phyloP scores from a whole-genome alignment of 2,329 filamentous ascomycete genomes.

The Sporothrix mexicana region DNA sequence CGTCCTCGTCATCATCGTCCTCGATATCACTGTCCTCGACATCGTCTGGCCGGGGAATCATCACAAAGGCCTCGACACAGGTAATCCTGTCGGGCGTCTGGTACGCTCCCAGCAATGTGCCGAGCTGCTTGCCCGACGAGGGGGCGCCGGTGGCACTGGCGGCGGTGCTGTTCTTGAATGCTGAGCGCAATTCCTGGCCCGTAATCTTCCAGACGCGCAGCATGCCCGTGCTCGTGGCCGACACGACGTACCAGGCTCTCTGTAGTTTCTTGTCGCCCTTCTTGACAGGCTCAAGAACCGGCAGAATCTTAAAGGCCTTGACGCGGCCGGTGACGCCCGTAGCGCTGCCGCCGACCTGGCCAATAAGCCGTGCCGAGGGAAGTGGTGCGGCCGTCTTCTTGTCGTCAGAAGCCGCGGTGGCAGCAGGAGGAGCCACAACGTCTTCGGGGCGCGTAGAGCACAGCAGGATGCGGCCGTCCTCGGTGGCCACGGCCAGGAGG shows the following conservation, averaged over 20 bases:
- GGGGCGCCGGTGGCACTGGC: slow-evolving; percentile 35
- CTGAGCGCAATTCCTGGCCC: slow-evolving; percentile 48
- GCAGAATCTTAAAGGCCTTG: slow-evolving; percentile 83
- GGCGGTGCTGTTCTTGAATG: slow-evolving; percentile 23
- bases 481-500: slow-evolving; percentile 79
- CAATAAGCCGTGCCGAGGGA: slow-evolving; percentile 69
- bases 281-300: slow-evolving; percentile 44
- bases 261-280: slow-evolving; percentile 15
- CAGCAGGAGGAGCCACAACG: slow-evolving; percentile 44
- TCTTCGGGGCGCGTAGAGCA: slow-evolving; percentile 70
- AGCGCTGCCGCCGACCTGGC: slow-evolving; percentile 77
- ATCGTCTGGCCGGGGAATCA: slow-evolving; percentile 71
- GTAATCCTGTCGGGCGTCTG: slow-evolving; percentile 89
- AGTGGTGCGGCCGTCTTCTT: slow-evolving; percentile 43
- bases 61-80: slow-evolving; percentile 83
- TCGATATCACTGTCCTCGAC: slow-evolving; percentile 59
- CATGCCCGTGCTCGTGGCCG: slow-evolving; percentile 83
- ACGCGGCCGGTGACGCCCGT: slow-evolving; percentile 73
- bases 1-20: slow-evolving; percentile 47
- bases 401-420: slow-evolving; percentile 24
- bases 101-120: slow-evolving; percentile 74
- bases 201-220: slow-evolving; percentile 76
- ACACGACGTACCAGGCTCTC: slow-evolving; percentile 62
- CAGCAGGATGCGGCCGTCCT: slow-evolving; percentile 86
- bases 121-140: slow-evolving; percentile 53